Base-by-base conservation (phyloP, 2,329 filamentous ascomycete species). In the Mariannaea elegans region DNA sequence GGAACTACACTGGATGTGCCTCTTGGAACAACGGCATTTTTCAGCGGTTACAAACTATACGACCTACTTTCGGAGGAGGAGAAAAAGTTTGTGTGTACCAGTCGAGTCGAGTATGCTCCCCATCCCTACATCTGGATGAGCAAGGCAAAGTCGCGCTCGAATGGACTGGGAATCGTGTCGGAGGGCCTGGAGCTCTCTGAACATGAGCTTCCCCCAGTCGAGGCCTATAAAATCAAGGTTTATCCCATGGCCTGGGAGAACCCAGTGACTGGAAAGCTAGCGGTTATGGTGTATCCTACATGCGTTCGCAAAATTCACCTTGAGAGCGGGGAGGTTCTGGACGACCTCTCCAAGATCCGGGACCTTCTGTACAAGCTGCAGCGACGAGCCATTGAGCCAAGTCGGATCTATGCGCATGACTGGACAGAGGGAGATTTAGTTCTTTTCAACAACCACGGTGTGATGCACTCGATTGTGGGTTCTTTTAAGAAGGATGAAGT, bases 101-200 rank as follows among this genome's bases (percentile, higher is more conserved):
- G 51, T 21, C 23, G 13, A 13, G 32, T 54, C 8, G 51, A 54
- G 4, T 54, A 54, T 10, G 51, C 51, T 8, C 31, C 51, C 7
- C 51, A 54, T 16, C 51, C 51, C 1, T 54, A 54, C 41, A 47
- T 54, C 21, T 54, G 51, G 51, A 54, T 54, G 42, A 54, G 51
- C 29, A 46, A 46, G 32, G 51, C 51, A 2, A 54, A 54, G 23
- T 36, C 51, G 2, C 29, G 51, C 21, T 54, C 51, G 5, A 54
- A 54, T n/a, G 51, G 51, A 10, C 16, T 54, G 16, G 51, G 51
- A 9, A 36, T 54, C 2, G 31, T 54, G 19, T 54, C 41, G 2
- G 51, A 54, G 8, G 51, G 32, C 1, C 32, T 54, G 29, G 51
- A 54, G n/a, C 32, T 54, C 10, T 9, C 51, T 7, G 51, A 54